These are phyloP conservation scores for Metschnikowia peoriensis DNA, from an alignment of 805 yeast genomes.

Conservation along the genomic window DNA sequence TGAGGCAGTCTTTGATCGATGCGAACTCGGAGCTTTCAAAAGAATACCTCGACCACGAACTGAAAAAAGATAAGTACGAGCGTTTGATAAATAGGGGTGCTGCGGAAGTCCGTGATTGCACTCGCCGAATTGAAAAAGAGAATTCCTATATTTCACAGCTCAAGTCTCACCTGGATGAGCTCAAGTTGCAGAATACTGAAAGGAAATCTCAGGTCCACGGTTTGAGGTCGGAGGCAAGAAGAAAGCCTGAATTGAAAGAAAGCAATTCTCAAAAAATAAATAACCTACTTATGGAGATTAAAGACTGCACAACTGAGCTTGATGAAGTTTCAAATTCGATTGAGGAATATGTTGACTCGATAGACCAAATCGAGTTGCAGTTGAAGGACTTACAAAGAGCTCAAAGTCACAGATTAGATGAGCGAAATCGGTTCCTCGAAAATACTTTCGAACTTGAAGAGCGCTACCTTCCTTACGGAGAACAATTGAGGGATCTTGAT, in stretches of 20 bases:
- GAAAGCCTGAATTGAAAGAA: conserved; percentile 4
- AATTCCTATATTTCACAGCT: conserved; percentile 6
- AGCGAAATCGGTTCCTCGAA: conserved; percentile 13
- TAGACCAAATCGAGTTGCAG: conserved; percentile 5
- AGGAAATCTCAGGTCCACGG: conserved; percentile 14
- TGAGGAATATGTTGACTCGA: conserved; percentile 8
- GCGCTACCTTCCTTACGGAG: conserved; percentile 29
- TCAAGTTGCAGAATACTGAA: conserved; percentile 1
- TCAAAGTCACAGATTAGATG: conserved; percentile 14
- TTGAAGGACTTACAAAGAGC: conserved; percentile 10
- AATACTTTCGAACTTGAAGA: conserved; percentile 18
- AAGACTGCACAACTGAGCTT: conserved; percentile 10
- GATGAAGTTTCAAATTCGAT: conserved; percentile 6
- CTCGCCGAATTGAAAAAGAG: conserved; percentile 16
- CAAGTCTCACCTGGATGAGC: conserved; percentile 6
- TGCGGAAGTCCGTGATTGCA: conserved; percentile 10
- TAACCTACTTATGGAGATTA: conserved; percentile 10
- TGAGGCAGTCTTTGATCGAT: conserved; percentile 33
- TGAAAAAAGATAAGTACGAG: conserved; percentile 10
- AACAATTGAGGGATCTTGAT: conserved; percentile 58
- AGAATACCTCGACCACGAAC: conserved; percentile 7
- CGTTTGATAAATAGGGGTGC: conserved; percentile 11
- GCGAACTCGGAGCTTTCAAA: conserved; percentile 23
- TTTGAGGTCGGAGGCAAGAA: conserved; percentile 5
- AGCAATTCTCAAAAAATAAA: conserved; percentile 1